phyloP scores from a whole-genome alignment of 306 rosid genomes.

The Inga laurina region DNA sequence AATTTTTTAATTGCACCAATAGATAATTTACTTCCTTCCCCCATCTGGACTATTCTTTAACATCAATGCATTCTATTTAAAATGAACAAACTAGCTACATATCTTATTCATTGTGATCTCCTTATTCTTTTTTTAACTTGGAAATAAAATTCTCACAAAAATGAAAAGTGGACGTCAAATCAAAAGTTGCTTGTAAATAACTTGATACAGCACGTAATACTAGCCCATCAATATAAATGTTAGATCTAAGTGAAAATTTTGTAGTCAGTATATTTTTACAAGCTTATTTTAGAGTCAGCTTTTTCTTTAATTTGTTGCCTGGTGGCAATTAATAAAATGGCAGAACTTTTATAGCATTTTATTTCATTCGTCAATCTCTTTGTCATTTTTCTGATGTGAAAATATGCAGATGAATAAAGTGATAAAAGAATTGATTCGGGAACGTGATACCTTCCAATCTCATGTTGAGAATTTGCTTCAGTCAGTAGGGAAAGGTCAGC shows the following conservation, averaged over 20 bases:
- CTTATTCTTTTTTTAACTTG: neutral
- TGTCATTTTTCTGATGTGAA: constrained; percentile 21
- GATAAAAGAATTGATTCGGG: constrained; percentile 69
- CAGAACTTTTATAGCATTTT: neutral
- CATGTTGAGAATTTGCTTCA: constrained; percentile 54
- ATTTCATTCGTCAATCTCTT: constrained; percentile 7
- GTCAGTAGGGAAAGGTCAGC: constrained; percentile 43
- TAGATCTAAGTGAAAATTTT: neutral
- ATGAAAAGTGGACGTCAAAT: neutral
- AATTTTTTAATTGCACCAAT: neutral
- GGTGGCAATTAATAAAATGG: constrained; percentile 6
- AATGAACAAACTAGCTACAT: neutral
- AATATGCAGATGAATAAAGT: constrained; percentile 70
- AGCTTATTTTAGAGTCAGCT: neutral
- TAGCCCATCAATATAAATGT: neutral
- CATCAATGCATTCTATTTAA: neutral
- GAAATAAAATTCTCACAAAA: constrained; percentile 1
- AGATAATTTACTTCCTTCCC: neutral
- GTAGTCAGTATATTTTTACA: neutral
- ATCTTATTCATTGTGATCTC: neutral
- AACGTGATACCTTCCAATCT: constrained; percentile 74
- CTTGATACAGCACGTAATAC: neutral
- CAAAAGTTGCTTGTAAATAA: neutral
- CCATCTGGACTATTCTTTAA: neutral
- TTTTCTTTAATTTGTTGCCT: constrained; percentile 10